Evolutionary conservation across 306 rosid genomes (phyloP).

Genomic region (Cajanus cajan): DNA sequence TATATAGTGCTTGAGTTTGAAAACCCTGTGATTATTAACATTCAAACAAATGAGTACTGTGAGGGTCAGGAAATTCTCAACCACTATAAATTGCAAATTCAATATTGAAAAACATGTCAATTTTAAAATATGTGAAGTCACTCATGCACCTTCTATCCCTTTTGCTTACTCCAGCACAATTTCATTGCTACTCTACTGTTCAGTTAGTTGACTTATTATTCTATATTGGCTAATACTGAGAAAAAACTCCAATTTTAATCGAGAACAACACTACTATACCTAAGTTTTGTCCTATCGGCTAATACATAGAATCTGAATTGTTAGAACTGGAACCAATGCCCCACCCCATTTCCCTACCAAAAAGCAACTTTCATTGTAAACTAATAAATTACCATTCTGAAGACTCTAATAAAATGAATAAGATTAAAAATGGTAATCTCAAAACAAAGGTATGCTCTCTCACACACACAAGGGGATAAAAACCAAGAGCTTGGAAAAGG

Average conservation of each 20-base stretch:
- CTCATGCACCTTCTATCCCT: background rate
- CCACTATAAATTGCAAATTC: background rate
- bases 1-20: background rate
- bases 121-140: background rate
- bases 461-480: background rate
- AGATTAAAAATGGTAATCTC: background rate
- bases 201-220: background rate
- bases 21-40: background rate
- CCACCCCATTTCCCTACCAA: background rate
- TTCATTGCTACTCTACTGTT: background rate
- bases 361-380: background rate
- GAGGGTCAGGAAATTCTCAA: background rate
- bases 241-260: too few species aligned
- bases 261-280: too few species aligned
- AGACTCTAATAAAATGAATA: background rate
- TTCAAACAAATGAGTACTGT: background rate
- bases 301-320: background rate
- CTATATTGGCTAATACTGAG: background rate
- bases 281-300: too few species aligned
- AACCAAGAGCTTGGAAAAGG: conserved; percentile 6
- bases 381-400: background rate
- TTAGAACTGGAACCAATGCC: background rate
- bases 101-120: background rate
- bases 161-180: background rate
- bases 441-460: conserved; percentile 2